Evolutionary conservation across 2,329 filamentous ascomycete species (phyloP), one percentile per base, ranked within the genome.

Genomic region (Fusarium globosum): DNA sequence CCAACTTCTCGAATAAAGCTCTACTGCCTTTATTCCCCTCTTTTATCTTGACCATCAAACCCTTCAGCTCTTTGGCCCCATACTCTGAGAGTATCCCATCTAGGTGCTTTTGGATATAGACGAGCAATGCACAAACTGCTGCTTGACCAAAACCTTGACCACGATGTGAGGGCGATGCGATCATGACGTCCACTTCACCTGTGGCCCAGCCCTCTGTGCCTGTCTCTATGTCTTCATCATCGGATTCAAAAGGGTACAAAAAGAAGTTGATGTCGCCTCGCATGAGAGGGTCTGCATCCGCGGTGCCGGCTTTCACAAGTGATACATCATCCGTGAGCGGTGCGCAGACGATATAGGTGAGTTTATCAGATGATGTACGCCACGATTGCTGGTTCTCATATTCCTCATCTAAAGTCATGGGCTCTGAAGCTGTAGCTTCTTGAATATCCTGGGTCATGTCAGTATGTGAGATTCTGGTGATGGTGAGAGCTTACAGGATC

Each of bases 371-470:
- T 46, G 96, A 93, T 26, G 84, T 85, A 42, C 95, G 91, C 96
- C 96, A 98, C 72, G 91, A 94, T n/a, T 85, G 84, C 82, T 98
- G 96, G 91, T 98, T 98, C 56, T 90, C 89, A 82, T 96, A 94
- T 85, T 98, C 96, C 79, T 97, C 92, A 2, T 90, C 86, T 1
- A 98, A 85, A 0, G 89, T 91, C 57, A 98, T 87, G 0, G 92
- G 93, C 71, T 98, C 95, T 0, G 95, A 98, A 2, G 96, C 95
- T 0, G 96, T 98, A 61, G 93, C 92, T 82, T 91, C 86, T 84
- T 93, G 95, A 43, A 98, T 93, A 52, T 90, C 88, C 91, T 93
- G 41, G 21, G 6, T 2, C 1, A 1, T n/a, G 14, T 74, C 14
- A 69, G 64, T 8, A 16, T 48, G 12, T n/a, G 12, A 20, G 15